phyloP scores from a whole-genome alignment of 805 yeast genomes.

The Nakazawaea populi region DNA sequence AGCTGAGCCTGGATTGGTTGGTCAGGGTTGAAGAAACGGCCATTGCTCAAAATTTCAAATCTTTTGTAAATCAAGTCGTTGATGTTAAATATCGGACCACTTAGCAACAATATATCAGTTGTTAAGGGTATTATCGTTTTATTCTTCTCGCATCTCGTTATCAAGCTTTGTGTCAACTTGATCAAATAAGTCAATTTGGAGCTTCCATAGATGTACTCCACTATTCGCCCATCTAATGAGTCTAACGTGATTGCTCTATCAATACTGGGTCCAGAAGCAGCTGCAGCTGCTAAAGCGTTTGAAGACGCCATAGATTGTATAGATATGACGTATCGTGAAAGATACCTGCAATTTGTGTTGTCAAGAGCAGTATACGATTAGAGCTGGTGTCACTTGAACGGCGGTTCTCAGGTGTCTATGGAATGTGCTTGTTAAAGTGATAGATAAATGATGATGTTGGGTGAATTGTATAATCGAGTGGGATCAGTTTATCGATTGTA shows the following conservation, averaged over 20 bases:
- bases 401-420: no score
- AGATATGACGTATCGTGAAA: not conserved
- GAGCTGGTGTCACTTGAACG: no score
- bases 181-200: conserved; percentile 36
- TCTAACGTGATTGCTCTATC: conserved; percentile 32
- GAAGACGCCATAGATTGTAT: conserved; percentile 8
- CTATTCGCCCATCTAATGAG: conserved; percentile 47
- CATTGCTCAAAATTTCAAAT: conserved; percentile 27
- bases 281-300: conserved; percentile 28
- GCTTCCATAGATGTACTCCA: conserved; percentile 54
- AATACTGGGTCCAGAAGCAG: conserved; percentile 25
- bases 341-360: not conserved
- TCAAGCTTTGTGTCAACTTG: conserved; percentile 24
- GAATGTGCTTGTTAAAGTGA: no score
- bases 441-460: no score
- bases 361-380: not conserved
- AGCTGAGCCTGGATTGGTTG: conserved; percentile 33
- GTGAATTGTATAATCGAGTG: no score
- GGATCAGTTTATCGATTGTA: no score
- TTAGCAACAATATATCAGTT: conserved; percentile 28
- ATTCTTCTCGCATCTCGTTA: conserved; percentile 14
- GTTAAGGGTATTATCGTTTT: conserved; percentile 25
- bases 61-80: conserved; percentile 33
- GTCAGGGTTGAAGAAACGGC: conserved; percentile 37
- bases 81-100: conserved; percentile 35